Evolutionary conservation across 352 stramenopile genomes (phyloP), one percentile per base, ranked within the genome.

Genomic region (Stramenopiles sp.): DNA sequence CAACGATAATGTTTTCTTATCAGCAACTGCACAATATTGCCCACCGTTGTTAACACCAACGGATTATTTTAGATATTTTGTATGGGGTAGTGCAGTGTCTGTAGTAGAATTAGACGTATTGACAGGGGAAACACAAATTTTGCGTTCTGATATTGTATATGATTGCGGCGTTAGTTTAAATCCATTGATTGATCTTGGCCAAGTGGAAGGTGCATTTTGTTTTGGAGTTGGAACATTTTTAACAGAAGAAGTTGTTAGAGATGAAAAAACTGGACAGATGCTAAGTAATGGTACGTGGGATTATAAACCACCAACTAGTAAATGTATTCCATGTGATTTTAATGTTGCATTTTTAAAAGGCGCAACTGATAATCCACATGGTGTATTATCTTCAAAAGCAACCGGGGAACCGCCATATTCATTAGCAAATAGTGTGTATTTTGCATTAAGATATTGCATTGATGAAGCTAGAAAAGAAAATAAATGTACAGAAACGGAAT

Each of bases 151-250:
- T 78, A 87, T 96, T 73, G 76, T 91, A 73, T 94, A 95, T 89
- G 91, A 96, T 80, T 86, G 98, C 29, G 95, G 95, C 31, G 89
- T 89, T 6, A 97, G 90, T 78, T 95, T 98, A 81, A 98, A 98
- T 83, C 93, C 93, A 32, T 87, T 91, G 20, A 97, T 98, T 83
- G 94, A 98, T 82, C 94, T 98, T 82, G 94, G 95, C 20, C 95
- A 98, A 85, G 97, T 98, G 43, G 95, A 98, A 86, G 95, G 95
- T 32, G 95, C 93, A 0, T 98, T 98, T 83, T 90, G 97, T 78
- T 94, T 98, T 81, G 94, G 92, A 73, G 96, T 97, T 85, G 94
- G 94, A 4, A 91, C 96, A 82, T 92, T 92, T 63, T 95, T 92
- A 0, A 90, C 96, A 53, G 94, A 98, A 80, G 92, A 97, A 83